Conservation (phyloP, 768 basidiomycete species). For the Mycena epipterygia region DNA sequence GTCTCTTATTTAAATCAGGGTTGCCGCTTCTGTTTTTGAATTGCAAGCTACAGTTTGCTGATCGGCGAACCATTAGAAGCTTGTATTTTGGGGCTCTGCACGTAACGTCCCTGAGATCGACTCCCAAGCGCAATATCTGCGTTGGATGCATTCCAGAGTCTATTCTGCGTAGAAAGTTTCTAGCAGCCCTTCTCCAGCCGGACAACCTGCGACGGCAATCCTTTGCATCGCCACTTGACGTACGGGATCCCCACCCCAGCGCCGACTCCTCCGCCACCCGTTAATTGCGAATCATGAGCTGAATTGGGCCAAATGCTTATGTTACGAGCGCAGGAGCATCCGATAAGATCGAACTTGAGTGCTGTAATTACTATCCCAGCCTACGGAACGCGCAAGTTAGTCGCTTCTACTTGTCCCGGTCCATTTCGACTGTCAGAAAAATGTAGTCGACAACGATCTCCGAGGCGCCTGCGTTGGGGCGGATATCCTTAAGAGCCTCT, state of each 20-base stretch:
- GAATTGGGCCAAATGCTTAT: neutral
- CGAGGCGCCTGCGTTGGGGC: no score
- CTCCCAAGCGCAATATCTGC: neutral
- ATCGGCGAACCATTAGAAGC: neutral
- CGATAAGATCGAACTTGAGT: neutral
- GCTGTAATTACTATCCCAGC: no score
- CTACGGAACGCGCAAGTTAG: no score
- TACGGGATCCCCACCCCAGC: neutral
- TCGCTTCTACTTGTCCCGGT: neutral
- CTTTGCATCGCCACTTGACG: conserved; percentile 6
- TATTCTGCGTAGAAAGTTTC: neutral
- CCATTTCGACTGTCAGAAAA: conserved; percentile 4
- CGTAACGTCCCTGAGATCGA: neutral
- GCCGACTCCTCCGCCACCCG: neutral
- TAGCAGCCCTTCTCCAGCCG: neutral
- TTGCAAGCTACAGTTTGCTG: neutral
- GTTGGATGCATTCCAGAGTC: neutral
- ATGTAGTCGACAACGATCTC: no score
- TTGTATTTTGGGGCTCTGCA: neutral
- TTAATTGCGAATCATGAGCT: neutral
- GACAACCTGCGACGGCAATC: neutral
- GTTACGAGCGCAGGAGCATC: no score
- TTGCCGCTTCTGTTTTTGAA: neutral
- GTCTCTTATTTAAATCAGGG: neutral
- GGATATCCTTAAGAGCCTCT: no score